Base-by-base conservation (phyloP, 345 rosid species). In the Eucalyptus cloeziana region DNA sequence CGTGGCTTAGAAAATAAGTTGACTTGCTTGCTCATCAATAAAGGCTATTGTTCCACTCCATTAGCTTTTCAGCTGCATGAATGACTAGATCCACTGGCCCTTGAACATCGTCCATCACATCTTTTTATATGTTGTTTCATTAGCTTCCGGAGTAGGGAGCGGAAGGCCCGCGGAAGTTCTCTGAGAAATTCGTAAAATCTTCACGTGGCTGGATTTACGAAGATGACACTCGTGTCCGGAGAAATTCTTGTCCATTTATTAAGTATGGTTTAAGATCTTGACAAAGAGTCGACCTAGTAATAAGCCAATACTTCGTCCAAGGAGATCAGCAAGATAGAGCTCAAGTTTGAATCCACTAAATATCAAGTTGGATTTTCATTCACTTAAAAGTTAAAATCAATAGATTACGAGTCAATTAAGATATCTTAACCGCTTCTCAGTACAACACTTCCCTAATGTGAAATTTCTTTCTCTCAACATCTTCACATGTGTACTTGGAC, bases 401-500 rank as follows among this genome's bases (percentile, higher is more conserved):
- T 64, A 64, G 31, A 7, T 64, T 64, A 64, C 2, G 1, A 64
- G 1, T 64, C 21, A n/a, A 64, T 0, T n/a, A 64, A 7, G 21
- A n/a, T 64, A 1, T 30, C 8, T 64, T n/a, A 15, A 64, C 2
- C 3, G 2, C 6, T 1, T 64, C 10, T n/a, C 76, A n/a, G 0
- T 15, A 14, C 8, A 64, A 64, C 40, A 64, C 37, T 13, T 64
- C 21, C 37, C 2, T n/a, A 0, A n/a, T 64, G 37, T 7, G 76
- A 14, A 64, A 64, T 64, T 64, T 64, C 40, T n/a, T 64, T 8
- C 1, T 1, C 76, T 15, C 33, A n/a, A n/a, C 76, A n/a, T 6
- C 76, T n/a, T 64, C 0, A n/a, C 76, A 64, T n/a, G 21, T 64
- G 76, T 16, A 14, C 37, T 13, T n/a, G 69, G n/a, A 27, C 16